These are phyloP conservation scores for Microdochium bolleyi DNA, from an alignment of 2,329 filamentous ascomycete species.

Conservation along the genomic window DNA sequence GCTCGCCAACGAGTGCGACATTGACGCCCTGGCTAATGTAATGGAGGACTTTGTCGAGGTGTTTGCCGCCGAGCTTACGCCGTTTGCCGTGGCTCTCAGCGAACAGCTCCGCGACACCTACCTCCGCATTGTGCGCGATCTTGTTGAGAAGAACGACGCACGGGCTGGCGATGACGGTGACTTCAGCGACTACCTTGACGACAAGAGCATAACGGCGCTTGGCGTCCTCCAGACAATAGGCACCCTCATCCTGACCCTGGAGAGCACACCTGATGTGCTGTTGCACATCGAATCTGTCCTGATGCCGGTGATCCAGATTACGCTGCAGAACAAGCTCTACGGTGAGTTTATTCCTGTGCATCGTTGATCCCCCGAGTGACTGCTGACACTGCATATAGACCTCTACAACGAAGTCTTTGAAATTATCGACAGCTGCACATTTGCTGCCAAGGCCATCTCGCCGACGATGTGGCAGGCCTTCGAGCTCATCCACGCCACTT, in stretches of 20 bases:
- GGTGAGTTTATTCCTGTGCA: constrained; percentile 39
- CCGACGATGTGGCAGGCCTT: constrained; percentile 98
- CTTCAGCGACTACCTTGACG: constrained; percentile 87
- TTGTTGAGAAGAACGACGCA: constrained; percentile 80
- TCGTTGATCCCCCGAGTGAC: not conserved
- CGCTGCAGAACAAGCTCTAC: constrained; percentile 95
- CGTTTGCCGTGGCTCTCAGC: constrained; percentile 91
- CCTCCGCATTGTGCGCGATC: constrained; percentile 82
- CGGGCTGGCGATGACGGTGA: constrained; percentile 68
- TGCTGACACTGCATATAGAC: constrained; percentile 39
- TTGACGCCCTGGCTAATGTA: constrained; percentile 93
- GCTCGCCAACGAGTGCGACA: constrained; percentile 94
- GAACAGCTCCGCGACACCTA: constrained; percentile 96
- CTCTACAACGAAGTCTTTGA: constrained; percentile 98
- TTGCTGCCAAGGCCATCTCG: constrained; percentile 91
- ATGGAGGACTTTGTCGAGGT: constrained; percentile 99
- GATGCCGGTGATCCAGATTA: constrained; percentile 95
- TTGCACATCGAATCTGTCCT: constrained; percentile 90
- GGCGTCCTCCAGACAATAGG: constrained; percentile 97
- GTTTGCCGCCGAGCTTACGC: constrained; percentile 92
- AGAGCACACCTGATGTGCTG: constrained; percentile 94
- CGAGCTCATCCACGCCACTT: constrained; percentile 90
- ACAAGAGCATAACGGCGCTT: constrained; percentile 96
- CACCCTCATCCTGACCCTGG: constrained; percentile 89
- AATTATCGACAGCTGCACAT: constrained; percentile 98